Conservation (phyloP, 1,284 basidiomycete species). For the Boletus smithii region DNA sequence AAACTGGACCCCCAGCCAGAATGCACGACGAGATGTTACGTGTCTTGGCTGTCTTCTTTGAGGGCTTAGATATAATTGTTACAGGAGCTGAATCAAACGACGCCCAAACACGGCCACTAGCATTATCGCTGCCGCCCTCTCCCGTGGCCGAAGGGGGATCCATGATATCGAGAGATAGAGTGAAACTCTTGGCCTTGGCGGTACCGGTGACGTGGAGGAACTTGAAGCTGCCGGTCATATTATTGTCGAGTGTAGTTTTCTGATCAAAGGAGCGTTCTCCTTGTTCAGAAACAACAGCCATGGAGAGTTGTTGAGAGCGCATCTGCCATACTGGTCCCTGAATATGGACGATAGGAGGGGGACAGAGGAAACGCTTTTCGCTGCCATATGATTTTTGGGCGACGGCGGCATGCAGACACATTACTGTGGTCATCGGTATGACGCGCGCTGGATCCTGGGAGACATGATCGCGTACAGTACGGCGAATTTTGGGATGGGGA, state of each 20-base stretch:
- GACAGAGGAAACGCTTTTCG: slow-evolving; percentile 89
- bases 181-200: slow-evolving; percentile 86
- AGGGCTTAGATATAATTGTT: slow-evolving; percentile 94
- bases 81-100: slow-evolving; percentile 90
- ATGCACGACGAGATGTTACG: slow-evolving; percentile 92
- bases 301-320: slow-evolving; percentile 74
- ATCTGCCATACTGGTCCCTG: slow-evolving; percentile 81
- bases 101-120: slow-evolving; percentile 76
- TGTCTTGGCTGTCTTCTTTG: slow-evolving; percentile 95
- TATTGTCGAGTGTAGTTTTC: slow-evolving; percentile 74
- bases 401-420: slow-evolving; percentile 84
- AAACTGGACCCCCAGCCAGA: slow-evolving; percentile 85
- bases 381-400: slow-evolving; percentile 91
- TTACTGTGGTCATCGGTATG: slow-evolving; percentile 83
- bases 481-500: slow-evolving; percentile 73
- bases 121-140: slow-evolving; percentile 52
- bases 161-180: slow-evolving; percentile 77
- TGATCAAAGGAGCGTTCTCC: slow-evolving; percentile 82
- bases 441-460: slow-evolving; percentile 67
- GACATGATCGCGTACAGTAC: slow-evolving; percentile 75
- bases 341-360: slow-evolving; percentile 84
- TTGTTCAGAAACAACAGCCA: slow-evolving; percentile 81
- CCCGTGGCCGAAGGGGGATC: slow-evolving; percentile 55
- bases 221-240: slow-evolving; percentile 84
- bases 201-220: slow-evolving; percentile 86